Conservation (phyloP, 2,329 filamentous ascomycete species). For the Aspergillus sp. region DNA sequence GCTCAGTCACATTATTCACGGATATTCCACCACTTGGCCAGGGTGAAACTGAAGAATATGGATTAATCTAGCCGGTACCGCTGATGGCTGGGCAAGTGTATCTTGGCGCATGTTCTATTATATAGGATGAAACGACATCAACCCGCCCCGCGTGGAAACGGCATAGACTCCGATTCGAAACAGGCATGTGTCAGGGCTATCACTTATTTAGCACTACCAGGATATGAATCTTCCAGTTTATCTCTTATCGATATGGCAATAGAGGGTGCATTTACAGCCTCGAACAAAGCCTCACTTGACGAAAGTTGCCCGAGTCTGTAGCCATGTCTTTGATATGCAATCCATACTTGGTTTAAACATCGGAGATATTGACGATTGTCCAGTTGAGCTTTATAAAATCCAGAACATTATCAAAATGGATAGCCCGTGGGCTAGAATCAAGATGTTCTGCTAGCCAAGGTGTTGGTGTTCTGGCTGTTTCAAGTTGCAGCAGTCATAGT, state of each 20-base stretch:
- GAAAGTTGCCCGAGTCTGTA: too few species aligned
- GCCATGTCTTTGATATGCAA: too few species aligned
- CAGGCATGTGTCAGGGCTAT: neutral
- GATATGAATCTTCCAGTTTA: too few species aligned
- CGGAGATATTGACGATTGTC: neutral
- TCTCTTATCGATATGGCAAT: too few species aligned
- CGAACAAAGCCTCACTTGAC: too few species aligned
- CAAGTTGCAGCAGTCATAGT: neutral
- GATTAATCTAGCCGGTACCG: neutral
- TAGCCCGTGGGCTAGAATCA: neutral
- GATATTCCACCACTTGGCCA: neutral
- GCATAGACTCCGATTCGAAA: constrained; percentile 5
- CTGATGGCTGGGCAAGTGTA: neutral
- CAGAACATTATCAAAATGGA: neutral
- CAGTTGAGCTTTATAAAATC: neutral
- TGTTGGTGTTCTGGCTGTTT: neutral
- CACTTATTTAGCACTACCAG: neutral
- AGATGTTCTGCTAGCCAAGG: neutral
- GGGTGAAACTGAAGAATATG: neutral
- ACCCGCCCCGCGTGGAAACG: neutral
- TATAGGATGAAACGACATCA: constrained; percentile 1
- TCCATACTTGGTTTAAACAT: too few species aligned
- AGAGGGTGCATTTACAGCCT: too few species aligned
- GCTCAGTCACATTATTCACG: neutral
- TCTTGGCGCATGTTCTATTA: constrained; percentile 1